Conservation (phyloP, 1,284 basidiomycete species). For the Fomes fomentarius region DNA sequence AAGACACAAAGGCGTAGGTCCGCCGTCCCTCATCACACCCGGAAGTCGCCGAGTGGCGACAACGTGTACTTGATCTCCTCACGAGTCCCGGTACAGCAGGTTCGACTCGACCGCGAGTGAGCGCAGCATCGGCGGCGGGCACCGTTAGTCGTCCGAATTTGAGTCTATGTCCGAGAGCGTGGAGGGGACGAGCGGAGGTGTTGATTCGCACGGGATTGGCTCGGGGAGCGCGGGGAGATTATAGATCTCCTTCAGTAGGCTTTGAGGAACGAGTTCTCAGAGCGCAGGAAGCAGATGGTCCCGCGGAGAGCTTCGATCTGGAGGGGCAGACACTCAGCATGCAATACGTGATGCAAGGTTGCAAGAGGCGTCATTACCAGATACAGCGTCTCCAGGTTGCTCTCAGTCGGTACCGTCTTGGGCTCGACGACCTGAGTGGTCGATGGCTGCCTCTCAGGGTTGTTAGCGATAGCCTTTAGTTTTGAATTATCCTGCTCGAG, state of each 20-base stretch:
- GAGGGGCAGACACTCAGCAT: neutral
- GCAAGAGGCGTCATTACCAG: too few relatives aligned
- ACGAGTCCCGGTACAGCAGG: conserved; percentile 74
- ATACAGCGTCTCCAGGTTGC: conserved; percentile 83
- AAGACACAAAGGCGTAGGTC: too few relatives aligned
- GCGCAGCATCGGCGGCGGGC: conserved; percentile 56
- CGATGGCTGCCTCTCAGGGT: conserved; percentile 62
- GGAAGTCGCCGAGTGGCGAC: conserved; percentile 83
- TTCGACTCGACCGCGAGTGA: conserved; percentile 81
- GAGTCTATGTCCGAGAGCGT: conserved; percentile 65
- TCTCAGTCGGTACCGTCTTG: conserved; percentile 70
- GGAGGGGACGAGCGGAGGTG: conserved; percentile 66
- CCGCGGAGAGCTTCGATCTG: conserved; percentile 90
- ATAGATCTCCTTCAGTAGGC: conserved; percentile 81
- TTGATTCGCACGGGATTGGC: conserved; percentile 49
- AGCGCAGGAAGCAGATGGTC: conserved; percentile 87
- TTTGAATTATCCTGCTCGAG: conserved; percentile 88
- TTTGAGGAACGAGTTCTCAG: conserved; percentile 92
- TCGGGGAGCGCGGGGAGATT: conserved; percentile 66
- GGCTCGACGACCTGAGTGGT: conserved; percentile 58
- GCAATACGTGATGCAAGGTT: too few relatives aligned
- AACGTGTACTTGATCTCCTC: conserved; percentile 85
- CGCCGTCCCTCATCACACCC: too few relatives aligned
- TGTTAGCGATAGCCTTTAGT: conserved; percentile 69
- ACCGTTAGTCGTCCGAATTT: conserved; percentile 47